Evolutionary conservation across 2,329 filamentous ascomycete species (phyloP).

Genomic region (Pyrenophora teres): DNA sequence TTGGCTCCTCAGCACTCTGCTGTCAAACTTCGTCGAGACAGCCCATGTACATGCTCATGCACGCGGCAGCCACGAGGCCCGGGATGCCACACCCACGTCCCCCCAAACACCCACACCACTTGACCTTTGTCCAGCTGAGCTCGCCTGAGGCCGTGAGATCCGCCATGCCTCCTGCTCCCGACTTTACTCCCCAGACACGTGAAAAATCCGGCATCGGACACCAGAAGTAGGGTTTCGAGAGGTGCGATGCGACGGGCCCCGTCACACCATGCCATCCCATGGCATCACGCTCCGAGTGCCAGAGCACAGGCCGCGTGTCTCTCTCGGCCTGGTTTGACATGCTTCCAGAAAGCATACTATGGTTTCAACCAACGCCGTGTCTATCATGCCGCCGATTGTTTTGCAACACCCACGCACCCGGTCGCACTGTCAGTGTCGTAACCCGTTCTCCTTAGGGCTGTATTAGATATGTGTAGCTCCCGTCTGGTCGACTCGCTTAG

Average conservation of each 20-base stretch:
- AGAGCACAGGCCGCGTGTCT: conserved; percentile 1
- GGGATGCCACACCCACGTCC: conserved; percentile 1
- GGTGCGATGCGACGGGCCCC: conserved; percentile 10
- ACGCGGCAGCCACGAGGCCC: neutral
- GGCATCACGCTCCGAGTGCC: neutral
- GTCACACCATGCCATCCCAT: conserved; percentile 13
- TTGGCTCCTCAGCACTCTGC: neutral
- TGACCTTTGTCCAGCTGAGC: neutral
- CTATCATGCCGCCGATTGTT: conserved; percentile 7
- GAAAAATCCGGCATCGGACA: neutral
- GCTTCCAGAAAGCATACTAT: conserved; percentile 10
- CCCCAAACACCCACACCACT: conserved; percentile 9
- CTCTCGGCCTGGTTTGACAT: conserved; percentile 6
- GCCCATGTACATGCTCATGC: conserved; percentile 4
- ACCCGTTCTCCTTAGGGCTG: conserved; percentile 4
- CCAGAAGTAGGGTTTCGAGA: conserved; percentile 14
- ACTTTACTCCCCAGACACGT: neutral
- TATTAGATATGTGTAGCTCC: conserved; percentile 13
- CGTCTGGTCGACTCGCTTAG: conserved; percentile 2
- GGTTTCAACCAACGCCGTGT: conserved; percentile 14
- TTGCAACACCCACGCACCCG: conserved; percentile 9
- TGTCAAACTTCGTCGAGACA: conserved; percentile 4
- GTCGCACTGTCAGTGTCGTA: conserved; percentile 11
- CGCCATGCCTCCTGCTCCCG: neutral
- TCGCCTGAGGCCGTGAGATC: conserved; percentile 2